Conservation (phyloP, 768 basidiomycete species). For the Cyclocybe cylindracea region DNA sequence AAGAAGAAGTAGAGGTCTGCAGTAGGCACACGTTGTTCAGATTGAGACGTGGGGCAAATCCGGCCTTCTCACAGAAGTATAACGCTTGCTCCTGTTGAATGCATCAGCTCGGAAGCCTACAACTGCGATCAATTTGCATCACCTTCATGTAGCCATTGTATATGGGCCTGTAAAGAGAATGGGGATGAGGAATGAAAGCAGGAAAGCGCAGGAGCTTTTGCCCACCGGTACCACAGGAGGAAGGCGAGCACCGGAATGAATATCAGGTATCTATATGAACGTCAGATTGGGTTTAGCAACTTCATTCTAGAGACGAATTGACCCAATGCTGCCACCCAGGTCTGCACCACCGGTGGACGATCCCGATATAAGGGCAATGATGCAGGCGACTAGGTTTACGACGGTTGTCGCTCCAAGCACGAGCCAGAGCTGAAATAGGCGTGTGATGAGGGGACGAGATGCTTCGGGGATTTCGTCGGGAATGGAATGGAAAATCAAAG, state of each 20-base stretch:
- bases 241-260: constrained; percentile 82
- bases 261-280: constrained; percentile 63
- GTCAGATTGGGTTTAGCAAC: constrained; percentile 24
- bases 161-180: constrained; percentile 64
- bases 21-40: constrained; percentile 26
- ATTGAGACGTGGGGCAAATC: constrained; percentile 24
- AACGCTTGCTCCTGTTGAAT: constrained; percentile 79
- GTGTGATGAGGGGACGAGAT: constrained; percentile 76
- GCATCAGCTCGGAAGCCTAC: constrained; percentile 17
- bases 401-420: constrained; percentile 80
- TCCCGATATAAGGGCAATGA: constrained; percentile 81
- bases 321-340: constrained; percentile 84
- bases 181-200: constrained; percentile 7
- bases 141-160: constrained; percentile 99
- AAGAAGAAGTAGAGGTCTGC: constrained; percentile 97
- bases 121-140: constrained; percentile 21
- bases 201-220: constrained; percentile 8
- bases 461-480: constrained; percentile 85
- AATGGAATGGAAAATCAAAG: constrained; percentile 94
- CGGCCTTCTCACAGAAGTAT: constrained; percentile 77
- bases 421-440: constrained; percentile 94
- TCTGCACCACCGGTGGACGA: constrained; percentile 75
- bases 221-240: constrained; percentile 93
- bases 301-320: constrained; percentile 29
- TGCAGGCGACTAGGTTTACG: constrained; percentile 89